Percentiles rank a stretch among this genome's conserved stretches.
Conservation (phyloP, 768 basidiomycete genomes). For the Suillus discolor region DNA sequence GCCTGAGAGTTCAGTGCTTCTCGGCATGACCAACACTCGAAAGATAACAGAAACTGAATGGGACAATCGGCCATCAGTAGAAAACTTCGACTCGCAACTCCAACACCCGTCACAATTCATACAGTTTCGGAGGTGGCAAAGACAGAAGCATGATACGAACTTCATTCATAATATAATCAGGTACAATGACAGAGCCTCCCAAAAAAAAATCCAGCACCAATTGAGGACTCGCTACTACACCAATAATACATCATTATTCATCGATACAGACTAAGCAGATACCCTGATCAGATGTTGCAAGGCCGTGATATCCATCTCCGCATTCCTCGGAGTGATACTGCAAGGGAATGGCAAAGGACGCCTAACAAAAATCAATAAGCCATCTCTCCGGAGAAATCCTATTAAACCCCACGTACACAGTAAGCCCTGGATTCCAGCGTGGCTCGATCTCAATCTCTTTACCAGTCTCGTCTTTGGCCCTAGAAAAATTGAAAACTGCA, state of each 20-base stretch:
- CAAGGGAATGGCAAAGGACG: constrained; percentile 8
- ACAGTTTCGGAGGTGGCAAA: too few relatives aligned
- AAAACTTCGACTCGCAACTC: too few relatives aligned
- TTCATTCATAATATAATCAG: too few relatives aligned
- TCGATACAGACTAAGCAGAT: background rate
- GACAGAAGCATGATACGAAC: too few relatives aligned
- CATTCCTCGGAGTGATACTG: constrained; percentile 7
- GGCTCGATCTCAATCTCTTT: constrained; percentile 11
- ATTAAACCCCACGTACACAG: background rate
- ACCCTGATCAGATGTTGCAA: background rate
- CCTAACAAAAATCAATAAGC: constrained; percentile 2
- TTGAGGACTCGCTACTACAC: background rate
- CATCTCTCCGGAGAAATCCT: too few relatives aligned
- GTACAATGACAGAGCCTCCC: too few relatives aligned
- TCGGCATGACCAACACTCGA: too few relatives aligned
- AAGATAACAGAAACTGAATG: too few relatives aligned
- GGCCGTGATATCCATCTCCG: constrained; percentile 9
- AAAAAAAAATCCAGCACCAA: too few relatives aligned
- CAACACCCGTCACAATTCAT: too few relatives aligned
- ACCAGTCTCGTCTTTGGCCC: constrained; percentile 12
- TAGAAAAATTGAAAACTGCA: constrained; percentile 6
- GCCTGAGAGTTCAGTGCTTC: too few relatives aligned
- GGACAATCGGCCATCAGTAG: too few relatives aligned
- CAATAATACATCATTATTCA: background rate
- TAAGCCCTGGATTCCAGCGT: constrained; percentile 4